Base-by-base conservation (phyloP, 306 rosid species). In the Malus sieversii region DNA sequence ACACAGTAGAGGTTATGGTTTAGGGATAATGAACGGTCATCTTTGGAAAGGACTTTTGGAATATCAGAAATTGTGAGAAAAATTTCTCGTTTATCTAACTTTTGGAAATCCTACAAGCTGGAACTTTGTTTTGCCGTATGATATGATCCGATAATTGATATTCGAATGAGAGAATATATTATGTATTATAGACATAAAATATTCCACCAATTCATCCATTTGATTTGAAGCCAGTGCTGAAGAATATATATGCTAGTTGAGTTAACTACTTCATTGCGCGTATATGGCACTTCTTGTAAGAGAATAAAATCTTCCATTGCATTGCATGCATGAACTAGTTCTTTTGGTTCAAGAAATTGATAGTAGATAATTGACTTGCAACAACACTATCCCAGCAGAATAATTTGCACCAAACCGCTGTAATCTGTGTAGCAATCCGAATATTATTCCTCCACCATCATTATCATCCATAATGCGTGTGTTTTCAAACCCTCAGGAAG, bases 221-320 rank as follows among this genome's bases (percentile, higher is more conserved):
- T 8, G 46, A 44, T 64, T 5, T 14, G 19, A 46, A 63, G 2
- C 12, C 46, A 52, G 6, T 25, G 25, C 27, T 64, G 78, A 75
- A 75, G 48, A 63, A 75, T 75, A 63, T 48, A 42, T 42, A 42
- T 42, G 72, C 61, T n/a, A 71, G 33, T 15, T 64, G 71, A 63
- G 53, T 4, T 42, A 10, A 42, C 45, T 9, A 9, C 11, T 42
- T 42, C 45, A 42, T 42, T 42, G 45, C 45, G 45, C 45, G 12
- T 42, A 42, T 42, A 42, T 42, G 45, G 35, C 63, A 75, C 62
- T 64, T 75, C 64, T 3, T 66, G 48, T 16, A 63, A 60, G 71
- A 64, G 78, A 63, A 75, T 75, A 62, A 40, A 40, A 40, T 40
- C 45, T 40, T 40, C 11, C 45, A 40, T 75, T 25, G 32, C 14